Conservation (phyloP, 106 monocot species). For the Dendrobium nobile region DNA sequence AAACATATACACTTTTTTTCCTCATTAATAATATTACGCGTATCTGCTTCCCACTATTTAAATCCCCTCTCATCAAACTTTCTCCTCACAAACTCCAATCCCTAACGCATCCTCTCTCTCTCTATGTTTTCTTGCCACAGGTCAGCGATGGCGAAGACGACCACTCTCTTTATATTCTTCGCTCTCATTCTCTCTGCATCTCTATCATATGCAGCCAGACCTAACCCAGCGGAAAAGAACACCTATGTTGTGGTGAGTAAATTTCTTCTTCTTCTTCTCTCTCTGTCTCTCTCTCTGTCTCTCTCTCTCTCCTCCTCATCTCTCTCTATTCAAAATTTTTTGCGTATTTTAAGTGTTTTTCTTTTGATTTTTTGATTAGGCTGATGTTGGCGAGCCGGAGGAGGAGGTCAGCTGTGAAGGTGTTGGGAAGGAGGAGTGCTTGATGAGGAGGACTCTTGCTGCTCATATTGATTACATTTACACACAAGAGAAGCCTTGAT, state of each 20-base stretch:
- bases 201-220: neutral
- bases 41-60: neutral
- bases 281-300: neutral
- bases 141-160: neutral
- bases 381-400: neutral
- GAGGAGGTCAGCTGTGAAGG: neutral
- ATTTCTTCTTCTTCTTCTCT: neutral
- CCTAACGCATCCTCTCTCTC: neutral
- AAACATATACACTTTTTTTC: neutral
- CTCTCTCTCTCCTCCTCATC: neutral
- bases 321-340: neutral
- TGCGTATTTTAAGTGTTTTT: neutral
- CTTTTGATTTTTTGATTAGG: neutral
- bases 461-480: conserved; percentile 13
- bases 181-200: neutral
- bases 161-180: neutral
- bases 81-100: neutral
- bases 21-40: neutral
- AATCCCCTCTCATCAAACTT: neutral
- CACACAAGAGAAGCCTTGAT: neutral
- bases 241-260: neutral
- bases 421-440: conserved; percentile 3
- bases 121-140: neutral
- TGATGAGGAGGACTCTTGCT: conserved; percentile 11
- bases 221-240: neutral